Evolutionary conservation across 306 rosid genomes (phyloP).

Genomic region (Rubus parviflorus): DNA sequence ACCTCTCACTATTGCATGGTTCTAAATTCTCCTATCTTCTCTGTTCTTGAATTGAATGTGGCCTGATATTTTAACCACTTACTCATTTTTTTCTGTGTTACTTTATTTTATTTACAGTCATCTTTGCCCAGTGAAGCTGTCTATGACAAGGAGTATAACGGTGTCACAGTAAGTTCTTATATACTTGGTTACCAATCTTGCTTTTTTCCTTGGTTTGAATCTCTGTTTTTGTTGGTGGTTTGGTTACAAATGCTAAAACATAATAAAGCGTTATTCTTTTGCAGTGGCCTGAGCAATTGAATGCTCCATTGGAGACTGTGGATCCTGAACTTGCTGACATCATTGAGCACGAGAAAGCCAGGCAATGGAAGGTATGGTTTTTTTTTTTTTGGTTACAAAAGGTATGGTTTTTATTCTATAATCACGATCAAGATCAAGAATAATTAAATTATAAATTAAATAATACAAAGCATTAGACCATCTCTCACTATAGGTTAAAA

Average conservation of each 20-base stretch:
- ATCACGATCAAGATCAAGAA: neutral
- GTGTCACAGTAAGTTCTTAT: conserved; percentile 54
- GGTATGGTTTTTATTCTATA: conserved; percentile 34
- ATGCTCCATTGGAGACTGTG: conserved; percentile 76
- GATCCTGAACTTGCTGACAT: conserved; percentile 94
- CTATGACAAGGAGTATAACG: conserved; percentile 65
- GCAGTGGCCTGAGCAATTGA: conserved; percentile 98
- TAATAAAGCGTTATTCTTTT: neutral
- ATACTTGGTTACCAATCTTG: neutral
- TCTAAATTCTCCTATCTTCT: neutral
- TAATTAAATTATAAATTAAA: no score
- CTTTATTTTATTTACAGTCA: conserved; percentile 38
- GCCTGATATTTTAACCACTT: neutral
- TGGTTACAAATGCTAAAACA: neutral
- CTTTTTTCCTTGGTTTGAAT: neutral
- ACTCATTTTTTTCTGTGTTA: neutral
- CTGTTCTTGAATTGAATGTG: neutral
- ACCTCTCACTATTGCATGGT: conserved; percentile 75
- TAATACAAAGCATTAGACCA: no score
- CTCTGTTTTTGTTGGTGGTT: neutral
- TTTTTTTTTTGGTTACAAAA: no score
- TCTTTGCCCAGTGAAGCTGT: conserved; percentile 90
- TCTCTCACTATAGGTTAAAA: no score
- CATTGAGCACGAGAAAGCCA: conserved; percentile 89
- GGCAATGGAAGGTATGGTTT: conserved; percentile 83